Base-by-base conservation (phyloP, 345 rosid species). In the Linum tenue region DNA sequence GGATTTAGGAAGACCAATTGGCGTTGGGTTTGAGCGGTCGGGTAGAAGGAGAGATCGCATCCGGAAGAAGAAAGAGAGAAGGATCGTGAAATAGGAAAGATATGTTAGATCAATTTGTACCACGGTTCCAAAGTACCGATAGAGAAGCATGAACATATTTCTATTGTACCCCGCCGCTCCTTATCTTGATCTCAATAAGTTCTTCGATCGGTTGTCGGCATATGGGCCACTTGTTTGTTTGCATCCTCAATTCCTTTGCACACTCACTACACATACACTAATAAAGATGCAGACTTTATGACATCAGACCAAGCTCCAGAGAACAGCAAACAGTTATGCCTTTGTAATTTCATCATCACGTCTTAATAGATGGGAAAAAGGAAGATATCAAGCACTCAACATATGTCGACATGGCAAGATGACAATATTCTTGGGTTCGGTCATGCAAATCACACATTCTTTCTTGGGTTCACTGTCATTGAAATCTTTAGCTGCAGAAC, bases 371-470 rank as follows among this genome's bases (percentile, higher is more conserved):
- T 22, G n/a, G n/a, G n/a, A n/a, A 5, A 62, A 41, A 37, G 40
- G 50, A 64, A 39, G 17, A 37, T 62, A 66, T 62, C 31, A 57
- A 68, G 72, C 0, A 38, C 83, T 85, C 71, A 88, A 96, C 97
- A 91, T 82, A 79, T 91, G 97, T 51, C 97, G 78, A 80, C 97
- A 91, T 59, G 97, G 97, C 69, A 91, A 70, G 7, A 82, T 84
- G 37, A 91, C 94, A 1, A 94, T 91, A 80, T 88, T 86, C 84
- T 88, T 86, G 17, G 88, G 88, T 77, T 88, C 94, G 56, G 88
- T 84, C 96, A 91, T 82, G 91, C 97, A 91, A 64, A 91, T 88
- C 60, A 88, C 97, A 63, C 97, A 91, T 65, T 91, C 96, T 74
- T 88, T 83, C 77, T 80, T 94, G 3, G 80, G 76, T 67, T 77